Evolutionary conservation across 768 basidiomycete species (phyloP).

Genomic region (Boletus eberwhitei): DNA sequence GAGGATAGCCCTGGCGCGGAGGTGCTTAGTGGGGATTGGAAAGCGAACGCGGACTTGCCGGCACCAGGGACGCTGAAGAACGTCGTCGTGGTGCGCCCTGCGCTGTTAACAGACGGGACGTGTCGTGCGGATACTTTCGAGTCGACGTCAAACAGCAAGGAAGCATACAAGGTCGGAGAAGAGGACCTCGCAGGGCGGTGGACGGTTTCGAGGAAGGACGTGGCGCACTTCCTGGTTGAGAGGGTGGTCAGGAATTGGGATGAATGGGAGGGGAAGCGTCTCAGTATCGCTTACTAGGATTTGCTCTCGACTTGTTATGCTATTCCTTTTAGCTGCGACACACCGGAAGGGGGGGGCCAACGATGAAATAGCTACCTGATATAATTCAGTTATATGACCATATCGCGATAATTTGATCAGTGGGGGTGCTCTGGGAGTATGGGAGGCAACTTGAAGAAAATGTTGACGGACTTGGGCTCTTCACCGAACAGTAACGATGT

Average conservation of each 20-base stretch:
- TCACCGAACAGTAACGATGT: too few relatives aligned
- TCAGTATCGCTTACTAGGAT: conserved; percentile 48
- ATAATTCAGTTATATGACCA: neutral
- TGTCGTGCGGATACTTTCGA: conserved; percentile 30
- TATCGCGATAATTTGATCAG: neutral
- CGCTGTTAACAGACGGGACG: conserved; percentile 55
- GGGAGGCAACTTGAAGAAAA: too few relatives aligned
- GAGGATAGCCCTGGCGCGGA: conserved; percentile 40
- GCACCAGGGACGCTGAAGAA: conserved; percentile 41
- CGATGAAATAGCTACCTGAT: neutral
- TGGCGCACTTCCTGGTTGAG: conserved; percentile 62
- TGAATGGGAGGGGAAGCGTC: conserved; percentile 48
- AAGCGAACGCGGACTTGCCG: conserved; percentile 34
- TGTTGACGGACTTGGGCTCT: too few relatives aligned
- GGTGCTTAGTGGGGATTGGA: conserved; percentile 48
- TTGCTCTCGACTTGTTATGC: neutral
- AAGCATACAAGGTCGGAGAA: conserved; percentile 43
- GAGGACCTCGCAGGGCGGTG: conserved; percentile 41
- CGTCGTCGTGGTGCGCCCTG: conserved; percentile 50
- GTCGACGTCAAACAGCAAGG: conserved; percentile 12
- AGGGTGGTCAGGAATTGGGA: conserved; percentile 46
- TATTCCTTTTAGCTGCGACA: too few relatives aligned
- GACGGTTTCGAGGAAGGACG: conserved; percentile 60
- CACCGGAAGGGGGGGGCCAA: neutral
- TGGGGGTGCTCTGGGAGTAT: neutral